Conservation (phyloP, 805 yeast genomes). For the Grigorovia jiainica region DNA sequence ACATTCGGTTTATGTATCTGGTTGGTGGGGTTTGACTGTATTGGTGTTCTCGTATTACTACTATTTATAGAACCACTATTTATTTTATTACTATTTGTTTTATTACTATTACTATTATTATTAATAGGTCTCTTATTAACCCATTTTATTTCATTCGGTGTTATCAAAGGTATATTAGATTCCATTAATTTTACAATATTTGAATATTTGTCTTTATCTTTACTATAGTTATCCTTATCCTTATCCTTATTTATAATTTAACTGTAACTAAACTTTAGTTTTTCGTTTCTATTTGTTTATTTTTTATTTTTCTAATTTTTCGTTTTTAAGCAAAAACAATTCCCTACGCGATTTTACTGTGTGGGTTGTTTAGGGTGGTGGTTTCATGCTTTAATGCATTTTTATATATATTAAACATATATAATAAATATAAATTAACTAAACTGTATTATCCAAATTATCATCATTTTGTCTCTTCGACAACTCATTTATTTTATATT, state of each 20-base stretch:
- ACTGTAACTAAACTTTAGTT: too few species aligned
- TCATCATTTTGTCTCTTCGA: slow-evolving; percentile 8
- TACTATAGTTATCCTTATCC: too few species aligned
- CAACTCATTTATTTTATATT: slow-evolving; percentile 34
- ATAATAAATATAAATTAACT: not conserved
- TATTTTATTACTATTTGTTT: not conserved
- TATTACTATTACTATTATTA: not conserved
- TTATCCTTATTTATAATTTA: too few species aligned
- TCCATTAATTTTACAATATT: too few species aligned
- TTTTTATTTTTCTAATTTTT: too few species aligned
- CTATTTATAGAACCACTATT: not conserved
- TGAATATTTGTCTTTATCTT: too few species aligned
- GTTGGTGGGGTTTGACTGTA: not conserved
- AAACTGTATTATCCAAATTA: not conserved
- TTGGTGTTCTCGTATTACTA: not conserved
- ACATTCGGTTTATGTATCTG: not conserved
- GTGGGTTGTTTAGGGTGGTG: too few species aligned
- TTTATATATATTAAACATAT: too few species aligned
- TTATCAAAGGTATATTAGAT: not conserved
- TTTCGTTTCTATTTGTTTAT: too few species aligned
- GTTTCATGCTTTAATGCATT: too few species aligned
- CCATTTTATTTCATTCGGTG: not conserved
- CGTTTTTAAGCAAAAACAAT: too few species aligned
- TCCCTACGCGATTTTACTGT: too few species aligned
- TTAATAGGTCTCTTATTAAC: not conserved